These are phyloP conservation scores for Aegilops bicornis DNA, from an alignment of 176 grass and related monocot genomes.

Conservation along the genomic window DNA sequence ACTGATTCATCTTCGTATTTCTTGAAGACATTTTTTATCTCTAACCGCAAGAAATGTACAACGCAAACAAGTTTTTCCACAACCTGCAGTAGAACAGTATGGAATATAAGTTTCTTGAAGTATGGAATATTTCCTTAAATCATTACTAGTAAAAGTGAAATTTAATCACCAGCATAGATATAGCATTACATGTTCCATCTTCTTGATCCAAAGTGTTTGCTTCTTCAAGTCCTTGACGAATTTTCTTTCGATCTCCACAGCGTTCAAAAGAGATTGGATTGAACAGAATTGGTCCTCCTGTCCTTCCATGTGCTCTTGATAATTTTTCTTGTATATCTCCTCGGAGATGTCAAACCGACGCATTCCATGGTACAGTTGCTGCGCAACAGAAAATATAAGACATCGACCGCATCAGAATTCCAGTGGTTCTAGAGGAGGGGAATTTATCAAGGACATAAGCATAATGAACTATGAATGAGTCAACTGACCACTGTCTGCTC, in stretches of 20 bases:
- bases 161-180: background rate
- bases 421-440: background rate
- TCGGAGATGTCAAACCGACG: background rate
- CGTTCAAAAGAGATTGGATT: background rate
- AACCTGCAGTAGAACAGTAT: slow-evolving; percentile 41
- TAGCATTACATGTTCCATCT: slow-evolving; percentile 59
- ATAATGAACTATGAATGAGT: background rate
- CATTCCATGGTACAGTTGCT: slow-evolving; percentile 43
- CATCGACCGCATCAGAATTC: background rate
- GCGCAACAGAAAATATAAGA: slow-evolving; percentile 13
- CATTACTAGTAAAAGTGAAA: background rate
- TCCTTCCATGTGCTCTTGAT: background rate
- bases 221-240: slow-evolving; percentile 45
- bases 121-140: background rate
- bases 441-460: background rate
- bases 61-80: slow-evolving; percentile 54
- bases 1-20: slow-evolving; percentile 25
- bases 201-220: slow-evolving; percentile 65
- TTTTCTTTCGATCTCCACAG: slow-evolving; percentile 46
- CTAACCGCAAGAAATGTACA: slow-evolving; percentile 45
- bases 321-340: slow-evolving; percentile 1
- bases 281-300: background rate
- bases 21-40: slow-evolving; percentile 44
- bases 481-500: slow-evolving; percentile 51
- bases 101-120: background rate